Evolutionary conservation across 2,329 filamentous ascomycete species (phyloP).

Genomic region (Calonectria pauciramosa): DNA sequence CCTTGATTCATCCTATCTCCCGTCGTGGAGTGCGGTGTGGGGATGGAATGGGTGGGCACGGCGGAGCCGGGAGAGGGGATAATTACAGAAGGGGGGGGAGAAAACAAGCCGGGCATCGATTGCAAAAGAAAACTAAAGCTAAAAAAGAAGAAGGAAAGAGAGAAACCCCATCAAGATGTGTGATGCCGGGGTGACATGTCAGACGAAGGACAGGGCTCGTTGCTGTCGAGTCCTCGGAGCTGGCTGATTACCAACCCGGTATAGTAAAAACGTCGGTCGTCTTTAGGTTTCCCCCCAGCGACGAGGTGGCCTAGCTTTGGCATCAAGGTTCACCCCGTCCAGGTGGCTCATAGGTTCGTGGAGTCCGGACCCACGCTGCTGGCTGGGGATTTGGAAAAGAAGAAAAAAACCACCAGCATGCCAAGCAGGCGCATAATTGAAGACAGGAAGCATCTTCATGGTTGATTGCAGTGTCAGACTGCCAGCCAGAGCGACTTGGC

Average conservation of each 20-base stretch:
- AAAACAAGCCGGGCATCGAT: conserved; percentile 24
- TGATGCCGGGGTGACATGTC: conserved; percentile 26
- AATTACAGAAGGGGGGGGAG: conserved; percentile 10
- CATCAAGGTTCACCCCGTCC: conserved; percentile 35
- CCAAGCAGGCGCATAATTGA: conserved; percentile 11
- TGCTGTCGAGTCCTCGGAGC: conserved; percentile 22
- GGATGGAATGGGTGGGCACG: conserved; percentile 22
- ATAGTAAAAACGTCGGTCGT: conserved; percentile 30
- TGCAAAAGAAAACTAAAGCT: conserved; percentile 19
- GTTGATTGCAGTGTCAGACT: conserved; percentile 15
- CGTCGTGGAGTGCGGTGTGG: conserved; percentile 12
- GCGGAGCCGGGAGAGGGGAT: conserved; percentile 22
- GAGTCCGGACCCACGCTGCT: conserved; percentile 29
- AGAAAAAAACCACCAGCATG: background rate
- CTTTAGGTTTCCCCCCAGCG: conserved; percentile 25
- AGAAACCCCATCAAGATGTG: conserved; percentile 27
- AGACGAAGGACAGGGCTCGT: conserved; percentile 24
- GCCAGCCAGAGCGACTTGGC: conserved; percentile 16
- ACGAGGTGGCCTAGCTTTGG: conserved; percentile 25
- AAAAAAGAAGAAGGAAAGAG: background rate
- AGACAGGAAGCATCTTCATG: background rate
- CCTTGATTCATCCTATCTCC: conserved; percentile 7
- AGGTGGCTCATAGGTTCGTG: conserved; percentile 26
- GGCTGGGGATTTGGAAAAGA: conserved; percentile 29
- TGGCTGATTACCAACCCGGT: conserved; percentile 28